Conservation (phyloP, 352 stramenopile genomes). For the Phytophthora melonis region DNA sequence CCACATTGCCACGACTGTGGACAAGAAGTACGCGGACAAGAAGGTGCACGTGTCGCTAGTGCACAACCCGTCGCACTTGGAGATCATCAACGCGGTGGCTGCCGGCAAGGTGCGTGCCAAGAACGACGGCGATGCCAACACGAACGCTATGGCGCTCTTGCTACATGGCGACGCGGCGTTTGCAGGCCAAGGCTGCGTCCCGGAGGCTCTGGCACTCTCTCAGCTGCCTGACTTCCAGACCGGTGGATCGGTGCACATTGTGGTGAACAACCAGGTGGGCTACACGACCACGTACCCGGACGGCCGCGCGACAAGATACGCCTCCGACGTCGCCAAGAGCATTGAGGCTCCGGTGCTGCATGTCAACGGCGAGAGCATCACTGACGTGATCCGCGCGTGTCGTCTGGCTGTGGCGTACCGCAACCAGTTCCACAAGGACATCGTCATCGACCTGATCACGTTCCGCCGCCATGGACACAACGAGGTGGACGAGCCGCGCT, state of each 20-base stretch:
- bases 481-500: constrained; percentile 89
- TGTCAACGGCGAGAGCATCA: constrained; percentile 88
- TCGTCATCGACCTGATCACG: constrained; percentile 86
- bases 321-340: constrained; percentile 86
- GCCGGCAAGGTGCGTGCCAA: constrained; percentile 88
- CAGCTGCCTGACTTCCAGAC: constrained; percentile 84
- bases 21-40: constrained; percentile 68
- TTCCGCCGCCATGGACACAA: constrained; percentile 92
- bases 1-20: constrained; percentile 82
- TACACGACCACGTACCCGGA: constrained; percentile 91
- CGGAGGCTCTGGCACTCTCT: constrained; percentile 77
- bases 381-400: constrained; percentile 78
- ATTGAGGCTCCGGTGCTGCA: constrained; percentile 88
- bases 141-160: constrained; percentile 80
- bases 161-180: constrained; percentile 92
- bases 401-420: constrained; percentile 84
- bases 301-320: constrained; percentile 83
- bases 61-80: constrained; percentile 89
- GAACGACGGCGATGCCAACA: constrained; percentile 53
- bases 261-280: constrained; percentile 93
- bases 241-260: constrained; percentile 82
- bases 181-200: constrained; percentile 85
- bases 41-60: constrained; percentile 87
- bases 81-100: constrained; percentile 90
- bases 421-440: constrained; percentile 87